Evolutionary conservation across 2,329 filamentous ascomycete species (phyloP).

Genomic region (Cordyceps tenuipes): DNA sequence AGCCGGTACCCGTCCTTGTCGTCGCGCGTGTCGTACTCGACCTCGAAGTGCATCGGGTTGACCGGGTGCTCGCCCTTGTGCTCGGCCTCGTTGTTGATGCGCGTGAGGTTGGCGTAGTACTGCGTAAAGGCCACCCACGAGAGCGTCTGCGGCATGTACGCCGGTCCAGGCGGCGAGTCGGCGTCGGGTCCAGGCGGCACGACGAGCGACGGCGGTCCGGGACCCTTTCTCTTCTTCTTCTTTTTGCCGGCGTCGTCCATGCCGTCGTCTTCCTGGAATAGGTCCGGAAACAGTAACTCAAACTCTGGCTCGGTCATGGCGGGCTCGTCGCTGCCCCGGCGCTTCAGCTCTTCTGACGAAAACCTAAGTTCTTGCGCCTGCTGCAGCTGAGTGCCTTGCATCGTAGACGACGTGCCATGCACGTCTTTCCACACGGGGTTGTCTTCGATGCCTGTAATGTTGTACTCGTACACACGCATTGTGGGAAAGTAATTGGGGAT

Average conservation of each 20-base stretch:
- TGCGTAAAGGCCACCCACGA: slow-evolving; percentile 76
- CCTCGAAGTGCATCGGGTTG: slow-evolving; percentile 61
- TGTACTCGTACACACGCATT: slow-evolving; percentile 88
- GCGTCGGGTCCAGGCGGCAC: slow-evolving; percentile 67
- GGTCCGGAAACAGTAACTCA: slow-evolving; percentile 27
- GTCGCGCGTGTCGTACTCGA: slow-evolving; percentile 78
- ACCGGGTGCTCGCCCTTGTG: slow-evolving; percentile 40
- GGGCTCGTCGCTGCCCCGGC: slow-evolving; percentile 19
- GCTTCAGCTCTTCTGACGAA: slow-evolving; percentile 21
- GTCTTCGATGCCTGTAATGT: slow-evolving; percentile 68
- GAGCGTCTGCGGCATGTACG: slow-evolving; percentile 78
- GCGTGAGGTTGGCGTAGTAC: slow-evolving; percentile 89
- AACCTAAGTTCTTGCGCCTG: slow-evolving; percentile 18
- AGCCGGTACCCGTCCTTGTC: slow-evolving; percentile 64
- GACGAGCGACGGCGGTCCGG: slow-evolving; percentile 51
- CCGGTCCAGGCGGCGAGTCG: slow-evolving; percentile 70
- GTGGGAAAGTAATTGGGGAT: slow-evolving; percentile 91
- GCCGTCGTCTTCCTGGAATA: slow-evolving; percentile 18
- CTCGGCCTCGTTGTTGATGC: slow-evolving; percentile 61
- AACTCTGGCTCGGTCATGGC: slow-evolving; percentile 19
- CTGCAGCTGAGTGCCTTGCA: slow-evolving; percentile 24
- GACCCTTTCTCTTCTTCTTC: slow-evolving; percentile 39
- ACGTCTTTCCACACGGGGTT: slow-evolving; percentile 36
- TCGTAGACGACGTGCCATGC: slow-evolving; percentile 17
- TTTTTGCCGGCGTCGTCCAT: slow-evolving; percentile 27